Base-by-base conservation (phyloP, 2,329 filamentous ascomycete genomes). In the Arthroderma sp. region DNA sequence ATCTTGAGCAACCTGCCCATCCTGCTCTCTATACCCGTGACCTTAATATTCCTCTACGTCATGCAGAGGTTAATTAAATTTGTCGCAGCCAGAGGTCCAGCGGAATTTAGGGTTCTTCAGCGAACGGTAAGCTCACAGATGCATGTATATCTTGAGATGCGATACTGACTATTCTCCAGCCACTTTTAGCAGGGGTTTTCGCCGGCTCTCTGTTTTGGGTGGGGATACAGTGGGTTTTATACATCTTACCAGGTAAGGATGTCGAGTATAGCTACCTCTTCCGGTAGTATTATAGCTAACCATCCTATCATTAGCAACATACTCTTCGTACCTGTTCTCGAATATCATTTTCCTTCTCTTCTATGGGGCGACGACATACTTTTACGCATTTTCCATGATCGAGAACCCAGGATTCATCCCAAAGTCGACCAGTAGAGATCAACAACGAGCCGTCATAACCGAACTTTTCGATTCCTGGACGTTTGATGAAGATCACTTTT, bases 401-500 rank as follows among this genome's bases (percentile, higher is more conserved):
- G 80, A 82, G 54, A 89, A 98, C 60, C 91, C 91, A 0, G 91
- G 91, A 10, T 95, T 83, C 58, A 84, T 98, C 29, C 89, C 91
- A 33, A 95, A 94, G 63, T 76, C 88, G 56, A 82, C 82, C 46
- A 89, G 88, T 53, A 82, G 93, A 45, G 86, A 85, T 28, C 84
- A 94, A 61, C 89, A 95, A 63, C 87, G 89, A 62, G 80, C 81
- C 36, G 80, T 83, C 47, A 94, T 98, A 54, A 83, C 93, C 51
- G 85, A 94, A 53, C 74, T 98, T 5, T 75, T 98, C 50, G 75
- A 78, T 47, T 62, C 80, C 52, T 91, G 86, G 79, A 91, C 86
- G 57, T 98, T 89, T 61, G 88, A 98, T 58, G 89, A 95, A 59
- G 72, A 81, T 49, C 89, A 94, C 61, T 98, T 96, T 58, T 98